Evolutionary conservation across 495 filamentous ascomycete genomes (phyloP), one percentile per base, ranked within the genome.

Genomic region (Trichodelitschia bisporula): DNA sequence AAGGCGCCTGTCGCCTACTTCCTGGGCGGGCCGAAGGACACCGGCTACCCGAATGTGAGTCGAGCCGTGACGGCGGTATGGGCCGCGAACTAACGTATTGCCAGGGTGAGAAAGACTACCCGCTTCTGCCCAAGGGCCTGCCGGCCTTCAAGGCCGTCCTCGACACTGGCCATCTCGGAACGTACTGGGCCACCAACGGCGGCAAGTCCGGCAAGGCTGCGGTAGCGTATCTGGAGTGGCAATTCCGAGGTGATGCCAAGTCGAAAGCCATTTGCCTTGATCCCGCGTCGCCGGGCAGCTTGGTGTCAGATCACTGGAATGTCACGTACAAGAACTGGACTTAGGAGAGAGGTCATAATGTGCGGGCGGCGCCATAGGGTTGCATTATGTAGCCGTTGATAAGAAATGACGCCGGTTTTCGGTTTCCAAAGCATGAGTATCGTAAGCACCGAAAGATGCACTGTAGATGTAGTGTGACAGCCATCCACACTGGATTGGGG

Each of bases 251-350:
- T 13, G 40, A 48, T 32, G 28, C 17, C 15, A 40, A 29, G 4
- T 34, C 45, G 1, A 46, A 43, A 32, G 39, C 32, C 10, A 33
- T 33, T 16, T 35, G 42, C 19, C 21, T 43, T 24, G 36, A 48
- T 33, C 23, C 40, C 6, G 32, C 40, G 16, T 26, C 33, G 2
- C 8, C 34, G 4, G 38, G 34, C 2, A 48, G 47, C 26, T 23
- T 51, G 31, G 47, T 48, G 18, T 45, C 44, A 16, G 39, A 51
- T 15, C 46, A 51, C 10, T 51, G 43, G 47, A 37, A 29, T n/a
- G 45, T 51, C 17, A 32, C 27, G 19, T 4, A 10, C 4, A 32
- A 32, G 13, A 36, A 36, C 13, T 40, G 33, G 37, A 12, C 12
- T 25, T 8, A 25, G 8, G 8, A 25, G 21, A n/a, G n/a, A n/a